Evolutionary conservation across 164 flowering plant species (phyloP), one percentile per base, ranked within the genome.

Genomic region (Dillenia suffruticosa): DNA sequence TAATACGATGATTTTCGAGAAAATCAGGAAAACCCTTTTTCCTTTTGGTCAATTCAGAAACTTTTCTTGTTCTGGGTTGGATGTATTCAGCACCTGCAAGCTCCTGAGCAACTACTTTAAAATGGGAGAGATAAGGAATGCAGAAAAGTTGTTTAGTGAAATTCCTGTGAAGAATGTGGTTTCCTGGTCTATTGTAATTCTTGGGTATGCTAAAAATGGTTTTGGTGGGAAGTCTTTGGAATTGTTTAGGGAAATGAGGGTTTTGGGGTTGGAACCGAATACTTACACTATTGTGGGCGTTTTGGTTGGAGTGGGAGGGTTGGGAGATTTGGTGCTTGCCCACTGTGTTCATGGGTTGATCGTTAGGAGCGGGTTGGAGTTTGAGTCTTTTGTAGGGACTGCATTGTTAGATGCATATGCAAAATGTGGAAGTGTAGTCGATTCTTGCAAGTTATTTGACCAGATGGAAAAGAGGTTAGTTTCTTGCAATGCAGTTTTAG

Each of bases 381-480:
- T 63, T 10, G 57, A 76, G 51, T 45, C 49, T 14, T 57, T 68
- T 16, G 80, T 79, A 15, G 65, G 66, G 32, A 76, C 79, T 53
- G 75, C 83, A 11, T 11, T 72, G 71, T 49, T 79, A 14, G 75
- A 77, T 53, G 24, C 71, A 0, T 79, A 76, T 68, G 81, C 78
- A 10, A 74, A 70, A 62, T 76, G 80, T 48, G 77, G 75, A 10
- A 56, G 48, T 59, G 26, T 77, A 1, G 24, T 7, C 14, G 69
- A 65, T 50, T 70, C 79, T 6, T 56, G 19, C 51, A 70, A 61
- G 43, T 40, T 77, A 7, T 76, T 76, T 66, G 46, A 63, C 56
- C 47, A 44, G 12, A 48, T 80, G 48, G 40, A 51, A 22, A 46
- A 66, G 9, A 49, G 67, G 64, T 63, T 70, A 57, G 53, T 72